Percentiles rank a stretch among this genome's conserved stretches.
Conservation (phyloP, 2,329 filamentous ascomycete species). For the Fusarium sp. region DNA sequence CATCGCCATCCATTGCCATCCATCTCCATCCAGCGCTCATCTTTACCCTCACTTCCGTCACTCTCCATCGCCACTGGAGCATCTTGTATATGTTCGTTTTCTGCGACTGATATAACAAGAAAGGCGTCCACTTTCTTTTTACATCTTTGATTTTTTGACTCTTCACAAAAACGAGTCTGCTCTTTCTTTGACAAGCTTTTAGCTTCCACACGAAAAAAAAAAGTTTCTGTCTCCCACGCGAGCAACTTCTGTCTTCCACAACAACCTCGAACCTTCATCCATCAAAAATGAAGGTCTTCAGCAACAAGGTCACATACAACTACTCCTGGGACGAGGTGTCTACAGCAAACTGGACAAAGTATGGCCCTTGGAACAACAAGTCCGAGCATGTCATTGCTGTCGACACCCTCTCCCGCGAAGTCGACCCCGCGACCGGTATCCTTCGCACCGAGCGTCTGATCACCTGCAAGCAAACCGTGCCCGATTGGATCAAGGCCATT, state of each 20-base stretch:
- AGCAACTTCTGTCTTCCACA: conserved; percentile 9
- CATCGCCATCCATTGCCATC: conserved; percentile 25
- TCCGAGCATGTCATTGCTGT: conserved; percentile 96
- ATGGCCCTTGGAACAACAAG: conserved; percentile 98
- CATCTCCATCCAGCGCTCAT: conserved; percentile 11
- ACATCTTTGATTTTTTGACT: conserved; percentile 1
- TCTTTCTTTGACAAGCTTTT: conserved; percentile 1
- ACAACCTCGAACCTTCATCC: conserved; percentile 19
- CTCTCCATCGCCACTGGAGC: conserved; percentile 29
- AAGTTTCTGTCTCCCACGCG: conserved; percentile 33
- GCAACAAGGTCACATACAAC: conserved; percentile 87
- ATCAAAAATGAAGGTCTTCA: conserved; percentile 90
- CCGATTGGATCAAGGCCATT: conserved; percentile 82
- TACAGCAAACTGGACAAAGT: conserved; percentile 97
- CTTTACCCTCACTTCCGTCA: conserved; percentile 28
- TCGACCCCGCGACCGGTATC: conserved; percentile 66
- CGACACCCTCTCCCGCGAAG: conserved; percentile 81
- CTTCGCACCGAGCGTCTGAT: conserved; percentile 70
- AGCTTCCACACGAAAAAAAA: conserved; percentile 21
- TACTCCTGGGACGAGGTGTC: conserved; percentile 99
- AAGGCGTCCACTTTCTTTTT: conserved; percentile 4
- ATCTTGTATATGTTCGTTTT: conserved; percentile 25
- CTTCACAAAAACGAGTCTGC: background rate
- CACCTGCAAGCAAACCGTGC: conserved; percentile 70
- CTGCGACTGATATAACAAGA: conserved; percentile 27